Evolutionary conservation across 164 flowering plant species (phyloP).

Genomic region (Vitis amurensis): DNA sequence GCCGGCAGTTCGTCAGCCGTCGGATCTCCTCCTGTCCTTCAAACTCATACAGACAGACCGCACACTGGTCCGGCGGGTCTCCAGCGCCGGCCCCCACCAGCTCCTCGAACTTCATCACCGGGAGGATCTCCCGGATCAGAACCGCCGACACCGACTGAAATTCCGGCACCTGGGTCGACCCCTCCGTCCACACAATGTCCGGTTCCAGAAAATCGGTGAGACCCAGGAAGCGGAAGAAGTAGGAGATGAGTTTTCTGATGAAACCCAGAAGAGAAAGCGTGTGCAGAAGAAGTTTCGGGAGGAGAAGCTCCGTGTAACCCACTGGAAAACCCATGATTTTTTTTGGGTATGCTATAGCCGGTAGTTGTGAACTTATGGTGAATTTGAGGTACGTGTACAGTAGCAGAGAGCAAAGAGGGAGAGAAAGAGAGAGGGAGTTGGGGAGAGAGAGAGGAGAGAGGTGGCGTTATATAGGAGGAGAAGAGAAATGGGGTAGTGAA

Average conservation of each 20-base stretch:
- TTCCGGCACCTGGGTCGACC: slow-evolving; percentile 7
- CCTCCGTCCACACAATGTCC: slow-evolving; percentile 27
- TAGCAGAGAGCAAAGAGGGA: background rate
- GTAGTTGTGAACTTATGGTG: no score
- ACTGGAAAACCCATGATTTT: slow-evolving; percentile 57
- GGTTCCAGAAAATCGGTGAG: slow-evolving; percentile 50
- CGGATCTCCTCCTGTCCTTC: slow-evolving; percentile 57
- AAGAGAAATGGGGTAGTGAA: background rate
- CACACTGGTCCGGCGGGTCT: slow-evolving; percentile 51
- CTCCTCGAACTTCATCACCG: slow-evolving; percentile 54
- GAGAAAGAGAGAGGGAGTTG: slow-evolving; percentile 9
- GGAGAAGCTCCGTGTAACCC: slow-evolving; percentile 48
- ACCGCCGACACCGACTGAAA: slow-evolving; percentile 30
- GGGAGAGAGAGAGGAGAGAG: slow-evolving; percentile 1
- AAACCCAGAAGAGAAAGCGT: slow-evolving; percentile 38
- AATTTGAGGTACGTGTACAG: background rate
- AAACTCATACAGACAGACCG: slow-evolving; percentile 74
- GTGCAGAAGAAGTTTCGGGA: slow-evolving; percentile 51
- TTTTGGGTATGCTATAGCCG: background rate
- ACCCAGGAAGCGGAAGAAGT: slow-evolving; percentile 36
- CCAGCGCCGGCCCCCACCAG: slow-evolving; percentile 10
- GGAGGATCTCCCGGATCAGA: slow-evolving; percentile 60
- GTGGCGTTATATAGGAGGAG: slow-evolving; percentile 2
- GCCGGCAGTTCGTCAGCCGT: slow-evolving; percentile 57
- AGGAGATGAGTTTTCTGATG: slow-evolving; percentile 36